Conservation (phyloP, 2,329 filamentous ascomycete species). For the Diaporthe caulivora region DNA sequence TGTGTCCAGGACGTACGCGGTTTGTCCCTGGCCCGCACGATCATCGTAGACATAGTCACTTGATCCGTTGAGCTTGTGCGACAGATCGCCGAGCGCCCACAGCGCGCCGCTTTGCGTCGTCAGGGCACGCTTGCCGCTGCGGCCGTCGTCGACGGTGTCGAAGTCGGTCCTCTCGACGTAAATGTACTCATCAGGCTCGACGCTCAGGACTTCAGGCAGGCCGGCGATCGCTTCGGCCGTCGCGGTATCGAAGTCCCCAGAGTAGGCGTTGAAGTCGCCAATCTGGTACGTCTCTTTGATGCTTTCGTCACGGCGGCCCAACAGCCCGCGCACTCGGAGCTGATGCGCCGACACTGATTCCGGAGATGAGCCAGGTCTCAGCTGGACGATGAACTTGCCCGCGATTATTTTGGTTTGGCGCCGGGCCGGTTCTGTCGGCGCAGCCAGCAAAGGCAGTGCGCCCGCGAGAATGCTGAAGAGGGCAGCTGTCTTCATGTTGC, state of each 20-base stretch:
- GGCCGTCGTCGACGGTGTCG: neutral
- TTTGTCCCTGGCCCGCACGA: slow-evolving; percentile 17
- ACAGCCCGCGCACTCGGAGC: slow-evolving; percentile 7
- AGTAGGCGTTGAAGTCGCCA: slow-evolving; percentile 21
- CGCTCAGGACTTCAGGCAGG: slow-evolving; percentile 3
- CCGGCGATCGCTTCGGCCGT: neutral
- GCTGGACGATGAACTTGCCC: slow-evolving; percentile 17
- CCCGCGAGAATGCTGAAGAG: slow-evolving; percentile 3
- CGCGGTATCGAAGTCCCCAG: neutral
- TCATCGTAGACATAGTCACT: slow-evolving; percentile 16
- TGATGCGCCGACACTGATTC: slow-evolving; percentile 6
- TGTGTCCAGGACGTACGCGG: slow-evolving; percentile 7
- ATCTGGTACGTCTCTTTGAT: slow-evolving; percentile 25
- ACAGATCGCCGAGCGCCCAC: slow-evolving; percentile 9
- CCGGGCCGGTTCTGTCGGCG: neutral
- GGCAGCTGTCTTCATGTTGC: slow-evolving; percentile 3
- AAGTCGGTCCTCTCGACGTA: slow-evolving; percentile 21
- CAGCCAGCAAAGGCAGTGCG: slow-evolving; percentile 21
- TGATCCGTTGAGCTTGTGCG: slow-evolving; percentile 13
- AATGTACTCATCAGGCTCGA: slow-evolving; percentile 12
- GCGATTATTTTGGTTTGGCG: neutral
- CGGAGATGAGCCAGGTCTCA: neutral
- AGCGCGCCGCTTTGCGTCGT: neutral
- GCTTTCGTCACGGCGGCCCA: slow-evolving; percentile 9
- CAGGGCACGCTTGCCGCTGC: neutral